Conservation (phyloP, 306 rosid species). For the Cucurbita moschata region DNA sequence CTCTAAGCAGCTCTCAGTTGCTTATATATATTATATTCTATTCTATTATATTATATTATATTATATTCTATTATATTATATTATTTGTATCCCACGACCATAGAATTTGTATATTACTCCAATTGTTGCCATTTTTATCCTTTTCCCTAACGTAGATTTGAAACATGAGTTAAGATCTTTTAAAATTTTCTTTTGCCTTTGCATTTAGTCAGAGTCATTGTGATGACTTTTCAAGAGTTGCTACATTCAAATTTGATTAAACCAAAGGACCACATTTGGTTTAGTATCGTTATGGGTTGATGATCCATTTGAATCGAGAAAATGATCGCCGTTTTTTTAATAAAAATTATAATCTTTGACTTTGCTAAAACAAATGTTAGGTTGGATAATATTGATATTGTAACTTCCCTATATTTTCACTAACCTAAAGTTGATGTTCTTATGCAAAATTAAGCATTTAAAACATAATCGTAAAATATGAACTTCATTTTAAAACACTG, state of each 20-base stretch:
- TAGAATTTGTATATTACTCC: conserved; percentile 45
- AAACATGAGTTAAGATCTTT: conserved; percentile 10
- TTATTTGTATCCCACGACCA: conserved; percentile 36
- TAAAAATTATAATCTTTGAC: too few relatives aligned
- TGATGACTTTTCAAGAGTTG: not conserved
- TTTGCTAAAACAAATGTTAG: too few relatives aligned
- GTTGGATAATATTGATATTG: too few relatives aligned
- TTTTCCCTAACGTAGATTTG: conserved; percentile 12
- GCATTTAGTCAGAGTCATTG: not conserved
- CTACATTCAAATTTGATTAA: not conserved
- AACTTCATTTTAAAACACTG: too few relatives aligned
- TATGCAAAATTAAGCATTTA: too few relatives aligned
- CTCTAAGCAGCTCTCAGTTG: not conserved
- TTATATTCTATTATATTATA: not conserved
- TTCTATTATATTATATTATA: conserved; percentile 4
- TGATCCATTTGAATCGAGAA: too few relatives aligned
- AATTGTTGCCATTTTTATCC: conserved; percentile 16
- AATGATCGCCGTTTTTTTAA: too few relatives aligned
- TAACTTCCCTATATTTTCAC: too few relatives aligned
- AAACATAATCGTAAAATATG: too few relatives aligned
- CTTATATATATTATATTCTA: not conserved
- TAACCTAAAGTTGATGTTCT: too few relatives aligned
- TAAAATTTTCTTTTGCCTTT: not conserved
- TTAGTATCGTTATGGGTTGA: not conserved
- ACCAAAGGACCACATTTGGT: too few relatives aligned